phyloP scores from a whole-genome alignment of 331 rosid species.

The Rosa hybrid region DNA sequence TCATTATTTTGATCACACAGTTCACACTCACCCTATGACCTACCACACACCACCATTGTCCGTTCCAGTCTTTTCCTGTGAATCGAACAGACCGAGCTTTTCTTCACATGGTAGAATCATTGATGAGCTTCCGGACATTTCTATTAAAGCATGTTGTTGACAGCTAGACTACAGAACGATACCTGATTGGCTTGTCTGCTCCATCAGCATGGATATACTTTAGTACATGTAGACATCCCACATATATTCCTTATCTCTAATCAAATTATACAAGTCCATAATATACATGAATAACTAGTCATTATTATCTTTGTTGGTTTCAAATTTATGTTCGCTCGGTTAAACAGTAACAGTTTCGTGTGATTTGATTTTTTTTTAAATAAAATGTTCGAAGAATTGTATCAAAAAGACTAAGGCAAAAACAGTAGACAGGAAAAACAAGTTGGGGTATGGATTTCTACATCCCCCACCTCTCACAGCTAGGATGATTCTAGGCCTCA shows the following conservation, averaged over 20 bases:
- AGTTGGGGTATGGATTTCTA: background rate
- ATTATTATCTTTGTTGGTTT: background rate
- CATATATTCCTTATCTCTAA: conserved; percentile 26
- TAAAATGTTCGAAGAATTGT: background rate
- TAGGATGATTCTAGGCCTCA: background rate
- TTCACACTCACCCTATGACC: conserved; percentile 27
- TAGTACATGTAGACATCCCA: background rate
- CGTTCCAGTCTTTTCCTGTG: conserved; percentile 18
- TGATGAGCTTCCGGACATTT: conserved; percentile 71
- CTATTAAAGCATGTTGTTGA: conserved; percentile 49
- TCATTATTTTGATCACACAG: conserved; percentile 36
- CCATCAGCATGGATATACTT: conserved; percentile 35
- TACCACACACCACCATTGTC: conserved; percentile 33
- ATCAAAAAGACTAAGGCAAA: background rate
- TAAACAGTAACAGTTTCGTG: background rate
- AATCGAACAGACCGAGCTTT: background rate
- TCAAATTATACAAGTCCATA: background rate
- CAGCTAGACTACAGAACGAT: conserved; percentile 48
- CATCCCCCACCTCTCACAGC: background rate
- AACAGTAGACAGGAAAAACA: background rate
- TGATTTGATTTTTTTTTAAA: background rate
- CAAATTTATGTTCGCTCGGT: background rate
- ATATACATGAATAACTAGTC: background rate
- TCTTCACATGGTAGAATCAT: conserved; percentile 68
- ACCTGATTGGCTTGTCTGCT: conserved; percentile 30